Evolutionary conservation across 2,329 filamentous ascomycete species (phyloP), one percentile per base, ranked within the genome.

Genomic region (Trichoderma breve): DNA sequence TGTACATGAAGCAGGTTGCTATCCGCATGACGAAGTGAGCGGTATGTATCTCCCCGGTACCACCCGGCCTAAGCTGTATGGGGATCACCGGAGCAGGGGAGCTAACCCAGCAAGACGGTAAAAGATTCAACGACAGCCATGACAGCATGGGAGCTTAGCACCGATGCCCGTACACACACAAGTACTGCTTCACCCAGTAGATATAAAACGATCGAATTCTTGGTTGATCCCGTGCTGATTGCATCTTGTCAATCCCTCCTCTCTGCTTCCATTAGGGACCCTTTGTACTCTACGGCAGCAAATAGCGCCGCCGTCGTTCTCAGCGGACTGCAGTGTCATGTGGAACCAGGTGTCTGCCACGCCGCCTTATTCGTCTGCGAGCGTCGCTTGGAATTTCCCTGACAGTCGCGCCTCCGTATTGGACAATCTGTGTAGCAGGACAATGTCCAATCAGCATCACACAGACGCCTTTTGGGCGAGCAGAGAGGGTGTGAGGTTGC

Each of bases 371-470:
- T 58, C 39, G 55, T 30, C 66, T 62, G 39, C 12, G 21, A 39
- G n/a, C 36, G 43, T 70, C 67, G 67, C 67, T 34, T 70, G 67
- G 67, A 62, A 70, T 70, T 61, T 70, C 67, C 57, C 67, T 62
- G 39, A 47, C 67, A 70, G 57, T 58, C 21, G 43, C 57, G 28
- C 26, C 67, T 39, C 60, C 57, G 67, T 53, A 69, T 60, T 69
- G n/a, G 55, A 51, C 66, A 60, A 69, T 69, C n/a, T 69, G 26
- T 69, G 55, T 70, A 30, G 39, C 39, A 26, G 28, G 26, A 21
- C 26, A 36, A 9, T 11, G 18, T 36, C 67, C 67, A 70, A 70
- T 70, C 58, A 53, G 39, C 28, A 30, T 32, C 24, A 34, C 30
- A 30, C 32, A 39, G 58, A 47, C 39, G 67, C 30, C 28, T 21